phyloP scores from a whole-genome alignment of 164 flowering plant species.

The Annona cherimola region DNA sequence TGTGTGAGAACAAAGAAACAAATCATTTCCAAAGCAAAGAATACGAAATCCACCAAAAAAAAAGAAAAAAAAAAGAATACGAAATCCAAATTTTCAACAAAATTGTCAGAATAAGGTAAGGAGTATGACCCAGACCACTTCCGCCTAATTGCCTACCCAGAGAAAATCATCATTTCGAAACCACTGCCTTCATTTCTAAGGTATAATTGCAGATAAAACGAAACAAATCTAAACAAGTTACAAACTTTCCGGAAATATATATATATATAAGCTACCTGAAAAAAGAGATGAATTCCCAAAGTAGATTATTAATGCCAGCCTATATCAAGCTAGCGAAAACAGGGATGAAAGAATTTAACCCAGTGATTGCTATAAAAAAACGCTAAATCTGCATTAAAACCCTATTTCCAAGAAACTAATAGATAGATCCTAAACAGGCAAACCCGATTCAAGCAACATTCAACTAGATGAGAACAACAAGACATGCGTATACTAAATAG shows the following conservation, averaged over 20 bases:
- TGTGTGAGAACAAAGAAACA: no score
- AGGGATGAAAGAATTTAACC: neutral
- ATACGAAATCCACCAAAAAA: no score
- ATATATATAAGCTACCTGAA: neutral
- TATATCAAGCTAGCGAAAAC: neutral
- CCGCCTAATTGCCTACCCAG: neutral
- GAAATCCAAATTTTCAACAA: neutral
- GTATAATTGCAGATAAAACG: neutral
- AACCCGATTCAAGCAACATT: neutral
- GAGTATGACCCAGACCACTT: neutral
- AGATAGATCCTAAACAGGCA: neutral
- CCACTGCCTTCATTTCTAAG: neutral
- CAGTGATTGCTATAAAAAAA: neutral
- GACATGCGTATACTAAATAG: neutral
- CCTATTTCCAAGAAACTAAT: neutral
- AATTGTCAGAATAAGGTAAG: neutral
- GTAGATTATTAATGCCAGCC: neutral
- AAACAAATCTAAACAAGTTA: neutral
- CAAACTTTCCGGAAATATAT: neutral
- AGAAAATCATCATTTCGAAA: neutral
- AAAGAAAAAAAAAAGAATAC: no score
- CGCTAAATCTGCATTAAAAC: neutral
- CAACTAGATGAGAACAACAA: no score
- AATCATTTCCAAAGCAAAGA: neutral
- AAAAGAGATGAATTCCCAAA: neutral